These are phyloP conservation scores for Schizothecium vesticola DNA, from an alignment of 495 filamentous ascomycete species.

Conservation along the genomic window DNA sequence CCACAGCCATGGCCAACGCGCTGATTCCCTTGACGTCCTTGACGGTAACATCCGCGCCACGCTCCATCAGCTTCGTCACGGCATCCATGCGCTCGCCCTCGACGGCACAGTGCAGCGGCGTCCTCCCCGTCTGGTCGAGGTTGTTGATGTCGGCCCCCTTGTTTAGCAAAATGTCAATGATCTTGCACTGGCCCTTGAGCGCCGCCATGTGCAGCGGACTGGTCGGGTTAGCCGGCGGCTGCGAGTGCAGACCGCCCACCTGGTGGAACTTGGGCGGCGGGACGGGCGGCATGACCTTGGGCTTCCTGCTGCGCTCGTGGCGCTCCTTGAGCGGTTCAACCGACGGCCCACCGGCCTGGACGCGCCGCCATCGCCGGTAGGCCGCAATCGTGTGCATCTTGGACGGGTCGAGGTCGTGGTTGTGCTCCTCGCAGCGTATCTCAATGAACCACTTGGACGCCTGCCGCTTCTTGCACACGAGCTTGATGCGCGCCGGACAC, in stretches of 20 bases:
- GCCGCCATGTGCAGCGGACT: slow-evolving; percentile 27
- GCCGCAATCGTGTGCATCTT: slow-evolving; percentile 23
- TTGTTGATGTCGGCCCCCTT: slow-evolving; percentile 28
- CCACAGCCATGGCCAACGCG: slow-evolving; percentile 21
- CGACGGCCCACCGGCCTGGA: slow-evolving; percentile 11
- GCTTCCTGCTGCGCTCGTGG: slow-evolving; percentile 13
- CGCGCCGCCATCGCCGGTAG: slow-evolving; percentile 26
- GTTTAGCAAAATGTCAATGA: slow-evolving; percentile 28
- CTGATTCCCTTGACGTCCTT: slow-evolving; percentile 19
- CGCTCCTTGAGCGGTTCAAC: slow-evolving; percentile 20
- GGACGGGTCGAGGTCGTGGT: slow-evolving; percentile 23
- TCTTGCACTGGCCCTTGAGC: slow-evolving; percentile 24
- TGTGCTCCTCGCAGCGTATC: slow-evolving; percentile 24
- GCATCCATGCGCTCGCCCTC: slow-evolving; percentile 21
- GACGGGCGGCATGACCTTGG: slow-evolving; percentile 10
- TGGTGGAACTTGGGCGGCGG: slow-evolving; percentile 23
- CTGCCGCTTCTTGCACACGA: slow-evolving; percentile 23
- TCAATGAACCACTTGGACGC: slow-evolving; percentile 30
- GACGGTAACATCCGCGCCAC: slow-evolving; percentile 19
- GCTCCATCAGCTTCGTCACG: slow-evolving; percentile 18
- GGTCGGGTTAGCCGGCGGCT: slow-evolving; percentile 11
- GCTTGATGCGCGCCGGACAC: slow-evolving; percentile 24
- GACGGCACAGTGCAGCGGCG: slow-evolving; percentile 26
- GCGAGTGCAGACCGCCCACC: slow-evolving; percentile 1
- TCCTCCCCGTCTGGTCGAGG: slow-evolving; percentile 26